Conservation (phyloP, 2,329 filamentous ascomycete genomes). For the Xylariaceae sp. region DNA sequence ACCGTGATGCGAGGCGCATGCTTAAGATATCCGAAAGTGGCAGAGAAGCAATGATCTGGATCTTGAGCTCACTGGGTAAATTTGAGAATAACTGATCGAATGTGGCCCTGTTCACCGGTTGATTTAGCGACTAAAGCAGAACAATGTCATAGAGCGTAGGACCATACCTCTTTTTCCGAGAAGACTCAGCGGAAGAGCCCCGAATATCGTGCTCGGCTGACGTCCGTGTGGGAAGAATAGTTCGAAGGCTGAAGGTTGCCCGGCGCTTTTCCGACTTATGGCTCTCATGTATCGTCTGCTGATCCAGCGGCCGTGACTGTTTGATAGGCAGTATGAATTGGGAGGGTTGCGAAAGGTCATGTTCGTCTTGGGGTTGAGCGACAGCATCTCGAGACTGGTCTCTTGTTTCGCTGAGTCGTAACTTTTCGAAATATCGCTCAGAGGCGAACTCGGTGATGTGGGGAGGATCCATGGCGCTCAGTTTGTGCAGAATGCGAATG, state of each 20-base stretch:
- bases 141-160: neutral
- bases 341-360: slow-evolving; percentile 33
- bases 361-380: slow-evolving; percentile 24
- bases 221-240: slow-evolving; percentile 30
- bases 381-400: slow-evolving; percentile 37
- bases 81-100: slow-evolving; percentile 54
- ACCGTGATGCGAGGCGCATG: slow-evolving; percentile 52
- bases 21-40: slow-evolving; percentile 57
- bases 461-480: slow-evolving; percentile 52
- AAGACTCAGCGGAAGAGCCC: slow-evolving; percentile 24
- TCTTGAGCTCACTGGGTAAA: slow-evolving; percentile 57
- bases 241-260: slow-evolving; percentile 30
- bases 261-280: slow-evolving; percentile 31
- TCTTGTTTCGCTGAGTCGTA: slow-evolving; percentile 47
- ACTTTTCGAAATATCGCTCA: slow-evolving; percentile 58
- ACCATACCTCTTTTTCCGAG: slow-evolving; percentile 27
- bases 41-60: slow-evolving; percentile 56
- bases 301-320: slow-evolving; percentile 30
- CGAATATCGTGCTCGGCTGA: slow-evolving; percentile 31
- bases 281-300: slow-evolving; percentile 32
- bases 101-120: slow-evolving; percentile 33
- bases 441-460: slow-evolving; percentile 64
- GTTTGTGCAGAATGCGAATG: slow-evolving; percentile 7
- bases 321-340: slow-evolving; percentile 48
- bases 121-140: slow-evolving; percentile 3